Evolutionary conservation across 257 asterid genomes (phyloP).

Genomic region (Primulina huaijiensis): DNA sequence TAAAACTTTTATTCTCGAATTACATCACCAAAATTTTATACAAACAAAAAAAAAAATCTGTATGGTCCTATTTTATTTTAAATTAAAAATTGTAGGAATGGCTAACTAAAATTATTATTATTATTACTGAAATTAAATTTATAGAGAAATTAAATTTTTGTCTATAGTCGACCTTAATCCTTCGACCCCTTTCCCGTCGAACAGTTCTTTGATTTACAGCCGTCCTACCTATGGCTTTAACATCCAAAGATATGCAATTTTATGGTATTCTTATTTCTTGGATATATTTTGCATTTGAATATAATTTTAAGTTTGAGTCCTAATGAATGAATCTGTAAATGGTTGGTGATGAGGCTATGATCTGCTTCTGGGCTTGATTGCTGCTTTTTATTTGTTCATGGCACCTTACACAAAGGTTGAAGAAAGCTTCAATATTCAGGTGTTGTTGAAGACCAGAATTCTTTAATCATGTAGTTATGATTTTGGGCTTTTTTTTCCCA

Average conservation of each 20-base stretch:
- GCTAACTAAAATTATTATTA: too few species aligned
- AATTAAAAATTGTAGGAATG: too few species aligned
- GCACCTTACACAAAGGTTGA: conserved; percentile 94
- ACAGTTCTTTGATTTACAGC: neutral
- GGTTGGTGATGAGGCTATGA: conserved; percentile 58
- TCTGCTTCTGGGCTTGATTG: conserved; percentile 73
- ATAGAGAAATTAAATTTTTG: too few species aligned
- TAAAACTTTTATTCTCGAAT: too few species aligned
- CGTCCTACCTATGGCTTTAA: neutral
- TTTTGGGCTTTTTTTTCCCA: neutral
- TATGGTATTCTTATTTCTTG: conserved; percentile 29
- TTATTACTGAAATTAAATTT: too few species aligned
- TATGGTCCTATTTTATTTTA: too few species aligned
- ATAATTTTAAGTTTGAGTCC: too few species aligned
- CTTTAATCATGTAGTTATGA: neutral
- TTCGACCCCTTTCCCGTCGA: neutral
- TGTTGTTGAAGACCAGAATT: conserved; percentile 11
- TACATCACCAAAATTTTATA: too few species aligned
- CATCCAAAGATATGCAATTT: conserved; percentile 22
- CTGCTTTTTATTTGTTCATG: conserved; percentile 81
- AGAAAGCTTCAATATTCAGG: conserved; percentile 98
- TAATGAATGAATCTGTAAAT: conserved; percentile 17
- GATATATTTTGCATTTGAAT: neutral
- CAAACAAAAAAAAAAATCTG: too few species aligned
- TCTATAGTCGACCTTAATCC: neutral